Conservation (phyloP, 177 flowering plant genomes). For the Vitis hybrid region DNA sequence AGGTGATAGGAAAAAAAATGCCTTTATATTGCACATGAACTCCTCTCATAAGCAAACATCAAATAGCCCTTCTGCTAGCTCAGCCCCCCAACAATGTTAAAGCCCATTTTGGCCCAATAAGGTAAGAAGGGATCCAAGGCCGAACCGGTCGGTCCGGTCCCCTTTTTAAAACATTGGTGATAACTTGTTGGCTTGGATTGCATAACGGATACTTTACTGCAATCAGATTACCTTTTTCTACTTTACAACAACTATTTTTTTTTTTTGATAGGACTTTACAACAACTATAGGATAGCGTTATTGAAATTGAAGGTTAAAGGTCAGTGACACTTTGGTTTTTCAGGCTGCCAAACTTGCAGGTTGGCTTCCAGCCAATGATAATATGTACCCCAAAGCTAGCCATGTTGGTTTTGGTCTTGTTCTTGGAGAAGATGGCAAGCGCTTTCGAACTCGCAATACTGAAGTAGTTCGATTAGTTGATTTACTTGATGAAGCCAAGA, state of each 20-base stretch:
- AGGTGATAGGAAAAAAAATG: too few relatives aligned
- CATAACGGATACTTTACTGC: not conserved
- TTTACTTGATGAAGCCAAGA: slow-evolving; percentile 96
- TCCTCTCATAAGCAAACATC: too few relatives aligned
- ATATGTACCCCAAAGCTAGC: slow-evolving; percentile 62
- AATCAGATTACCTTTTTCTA: not conserved
- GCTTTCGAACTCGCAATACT: slow-evolving; percentile 76
- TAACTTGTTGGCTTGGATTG: not conserved
- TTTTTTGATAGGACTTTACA: too few relatives aligned
- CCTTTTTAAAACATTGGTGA: not conserved
- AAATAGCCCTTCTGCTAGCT: too few relatives aligned
- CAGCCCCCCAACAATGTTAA: too few relatives aligned
- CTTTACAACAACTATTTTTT: too few relatives aligned
- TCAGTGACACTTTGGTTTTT: slow-evolving; percentile 7
- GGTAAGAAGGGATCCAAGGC: too few relatives aligned
- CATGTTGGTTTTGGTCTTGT: slow-evolving; percentile 99
- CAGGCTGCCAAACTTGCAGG: slow-evolving; percentile 91
- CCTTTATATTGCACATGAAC: too few relatives aligned
- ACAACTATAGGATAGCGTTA: not conserved
- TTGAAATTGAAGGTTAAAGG: not conserved
- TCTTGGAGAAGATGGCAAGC: slow-evolving; percentile 94
- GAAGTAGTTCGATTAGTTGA: slow-evolving; percentile 91
- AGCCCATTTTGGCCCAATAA: too few relatives aligned
- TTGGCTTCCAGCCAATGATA: slow-evolving; percentile 74
- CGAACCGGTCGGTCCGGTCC: too few relatives aligned